A percentile compares a stretch with the other conserved stretches of the same genome.
Evolutionary conservation across 2,329 filamentous ascomycete genomes (phyloP).

Genomic region (Colletotrichum sp.): DNA sequence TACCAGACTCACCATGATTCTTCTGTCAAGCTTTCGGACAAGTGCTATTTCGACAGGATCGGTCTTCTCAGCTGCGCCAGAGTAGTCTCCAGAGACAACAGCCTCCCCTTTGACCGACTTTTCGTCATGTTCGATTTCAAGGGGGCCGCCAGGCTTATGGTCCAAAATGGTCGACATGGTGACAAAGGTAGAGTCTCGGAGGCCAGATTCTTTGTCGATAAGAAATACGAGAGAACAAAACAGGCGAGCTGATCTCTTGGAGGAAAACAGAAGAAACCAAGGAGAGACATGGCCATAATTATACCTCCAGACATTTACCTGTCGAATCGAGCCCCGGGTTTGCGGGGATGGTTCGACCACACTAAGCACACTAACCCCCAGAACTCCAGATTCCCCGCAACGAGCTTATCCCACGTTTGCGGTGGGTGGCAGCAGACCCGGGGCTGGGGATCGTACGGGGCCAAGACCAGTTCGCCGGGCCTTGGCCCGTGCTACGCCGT

Average conservation of each 20-base stretch:
- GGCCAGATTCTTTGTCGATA: not conserved
- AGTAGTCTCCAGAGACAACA: constrained; percentile 3
- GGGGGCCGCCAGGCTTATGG: not conserved
- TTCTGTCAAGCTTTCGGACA: constrained; percentile 27
- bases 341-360: not conserved
- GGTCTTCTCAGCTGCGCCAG: constrained; percentile 28
- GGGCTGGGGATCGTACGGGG: not conserved
- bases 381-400: not conserved
- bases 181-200: not conserved
- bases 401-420: not conserved
- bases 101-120: constrained; percentile 1
- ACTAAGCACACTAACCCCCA: not conserved
- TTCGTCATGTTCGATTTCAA: constrained; percentile 11
- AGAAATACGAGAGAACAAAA: not conserved
- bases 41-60: constrained; percentile 27
- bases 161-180: not conserved
- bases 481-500: constrained; percentile 11
- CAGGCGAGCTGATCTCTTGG: not conserved
- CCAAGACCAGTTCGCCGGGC: not conserved
- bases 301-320: not conserved
- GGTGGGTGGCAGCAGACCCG: not conserved
- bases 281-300: not conserved
- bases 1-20: constrained; percentile 25
- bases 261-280: not conserved
- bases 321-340: not conserved